Evolutionary conservation across 2,329 filamentous ascomycete genomes (phyloP).

Genomic region (Claviceps arundinis): DNA sequence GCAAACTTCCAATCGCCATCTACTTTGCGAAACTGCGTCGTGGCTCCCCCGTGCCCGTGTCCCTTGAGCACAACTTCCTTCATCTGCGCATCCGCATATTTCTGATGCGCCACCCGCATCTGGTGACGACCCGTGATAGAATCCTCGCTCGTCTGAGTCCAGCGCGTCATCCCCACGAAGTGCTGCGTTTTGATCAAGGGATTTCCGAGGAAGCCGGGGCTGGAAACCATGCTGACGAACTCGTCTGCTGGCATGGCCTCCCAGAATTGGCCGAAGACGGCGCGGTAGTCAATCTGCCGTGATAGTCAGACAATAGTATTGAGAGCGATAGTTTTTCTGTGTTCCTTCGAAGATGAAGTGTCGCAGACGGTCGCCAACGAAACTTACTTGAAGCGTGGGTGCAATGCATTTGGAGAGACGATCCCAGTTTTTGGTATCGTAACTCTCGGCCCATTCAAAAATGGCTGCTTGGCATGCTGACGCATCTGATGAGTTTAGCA

Average conservation of each 20-base stretch:
- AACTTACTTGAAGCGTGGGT: constrained; percentile 24
- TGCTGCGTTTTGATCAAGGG: constrained; percentile 41
- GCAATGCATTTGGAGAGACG: constrained; percentile 40
- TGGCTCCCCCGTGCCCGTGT: constrained; percentile 41
- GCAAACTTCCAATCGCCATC: constrained; percentile 46
- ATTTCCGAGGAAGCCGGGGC: constrained; percentile 39
- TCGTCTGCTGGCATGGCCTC: constrained; percentile 41
- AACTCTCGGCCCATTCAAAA: constrained; percentile 51
- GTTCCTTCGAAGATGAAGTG: not conserved
- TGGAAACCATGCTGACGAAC: constrained; percentile 38
- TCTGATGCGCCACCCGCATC: constrained; percentile 44
- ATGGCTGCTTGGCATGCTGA: constrained; percentile 7
- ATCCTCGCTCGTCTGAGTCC: constrained; percentile 33
- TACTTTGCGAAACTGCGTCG: constrained; percentile 42
- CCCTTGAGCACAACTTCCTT: constrained; percentile 37
- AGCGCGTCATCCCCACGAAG: constrained; percentile 38
- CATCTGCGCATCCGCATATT: constrained; percentile 33
- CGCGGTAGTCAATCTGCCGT: constrained; percentile 13
- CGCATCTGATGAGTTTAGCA: not conserved
- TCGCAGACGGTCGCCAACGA: not conserved
- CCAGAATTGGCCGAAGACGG: constrained; percentile 39
- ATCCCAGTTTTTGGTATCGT: constrained; percentile 51
- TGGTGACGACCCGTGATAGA: constrained; percentile 41
- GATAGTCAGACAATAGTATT: too few species aligned
- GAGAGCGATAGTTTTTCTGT: too few species aligned